Evolutionary conservation across 805 yeast genomes (phyloP), one percentile per base, ranked within the genome.

Genomic region (Torulaspora gathmanii): DNA sequence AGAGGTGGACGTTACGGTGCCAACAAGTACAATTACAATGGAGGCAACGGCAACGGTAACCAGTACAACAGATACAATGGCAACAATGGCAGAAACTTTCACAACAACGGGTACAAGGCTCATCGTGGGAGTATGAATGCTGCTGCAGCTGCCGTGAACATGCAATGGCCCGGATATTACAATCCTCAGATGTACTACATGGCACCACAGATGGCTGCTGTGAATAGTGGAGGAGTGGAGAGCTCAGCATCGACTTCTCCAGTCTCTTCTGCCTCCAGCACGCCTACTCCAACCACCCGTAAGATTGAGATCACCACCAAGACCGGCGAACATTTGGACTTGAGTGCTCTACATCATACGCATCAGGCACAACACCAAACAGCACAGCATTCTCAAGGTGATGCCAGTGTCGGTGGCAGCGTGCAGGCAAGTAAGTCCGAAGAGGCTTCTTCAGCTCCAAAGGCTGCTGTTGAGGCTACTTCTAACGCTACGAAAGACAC

Each of bases 271-370:
- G 44, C 44, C 13, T 45, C 52, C 7, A 42, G 49, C 28, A 28
- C 52, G 12, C 44, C 50, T 6, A 44, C 52, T 17, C 58, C 57
- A 15, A 47, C 54, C 7, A 34, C 52, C 9, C 57, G 52, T 19
- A 61, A 57, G 46, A 58, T 64, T 44, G 65, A 60, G 49, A 63
- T 61, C 37, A 61, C 67, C 6, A 60, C 64, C n/a, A 63, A 62
- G 47, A 54, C 60, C 33, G 67, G 67, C 28, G 64, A 64, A 44
- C 58, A 52, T 42, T 44, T 61, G 23, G 63, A 61, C 50, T 52
- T 61, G 37, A 53, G 50, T 23, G 58, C 57, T 7, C 52, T 60
- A 12, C 63, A 58, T 37, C 63, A 58, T 35, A 46, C 41, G 29
- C 54, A 52, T 33, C 54, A 54, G 29, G 31, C 45, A 9, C 37